A percentile compares a stretch with the other conserved stretches of the same genome.
These are phyloP conservation scores for Yamadazyma epiphylla DNA, from an alignment of 1,139 yeast genomes.

Conservation along the genomic window DNA sequence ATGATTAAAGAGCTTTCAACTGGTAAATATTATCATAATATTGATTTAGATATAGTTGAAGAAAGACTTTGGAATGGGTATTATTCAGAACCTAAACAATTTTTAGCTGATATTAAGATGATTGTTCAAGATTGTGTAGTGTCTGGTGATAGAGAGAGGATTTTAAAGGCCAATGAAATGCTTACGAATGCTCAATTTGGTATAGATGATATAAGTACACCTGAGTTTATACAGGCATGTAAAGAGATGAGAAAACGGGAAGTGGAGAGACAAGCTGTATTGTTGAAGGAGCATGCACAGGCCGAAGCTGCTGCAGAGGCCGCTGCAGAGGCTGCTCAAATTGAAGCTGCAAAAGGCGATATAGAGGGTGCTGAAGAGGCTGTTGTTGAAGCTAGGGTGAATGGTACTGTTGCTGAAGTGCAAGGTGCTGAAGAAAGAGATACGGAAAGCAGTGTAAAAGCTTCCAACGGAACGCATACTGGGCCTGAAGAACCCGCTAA, in stretches of 20 bases:
- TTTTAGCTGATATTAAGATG: slow-evolving; percentile 76
- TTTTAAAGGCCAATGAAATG: slow-evolving; percentile 92
- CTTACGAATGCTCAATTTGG: slow-evolving; percentile 94
- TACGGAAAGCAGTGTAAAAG: not conserved
- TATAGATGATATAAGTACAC: slow-evolving; percentile 78
- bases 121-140: slow-evolving; percentile 76
- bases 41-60: slow-evolving; percentile 92
- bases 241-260: slow-evolving; percentile 72
- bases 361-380: not conserved
- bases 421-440: not conserved
- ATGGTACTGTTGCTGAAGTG: not conserved
- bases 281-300: slow-evolving; percentile 35
- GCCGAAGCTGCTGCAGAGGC: slow-evolving; percentile 4
- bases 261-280: slow-evolving; percentile 45
- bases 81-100: slow-evolving; percentile 90
- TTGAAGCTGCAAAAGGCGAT: slow-evolving; percentile 1
- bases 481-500: not conserved
- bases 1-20: slow-evolving; percentile 78
- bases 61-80: slow-evolving; percentile 96
- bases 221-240: slow-evolving; percentile 75
- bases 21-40: slow-evolving; percentile 71
- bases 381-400: not conserved
- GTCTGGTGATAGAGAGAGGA: slow-evolving; percentile 77
- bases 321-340: not conserved
- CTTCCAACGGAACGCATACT: not conserved